These are phyloP conservation scores for Pueraria montana DNA, from an alignment of 306 rosid genomes.

Conservation along the genomic window DNA sequence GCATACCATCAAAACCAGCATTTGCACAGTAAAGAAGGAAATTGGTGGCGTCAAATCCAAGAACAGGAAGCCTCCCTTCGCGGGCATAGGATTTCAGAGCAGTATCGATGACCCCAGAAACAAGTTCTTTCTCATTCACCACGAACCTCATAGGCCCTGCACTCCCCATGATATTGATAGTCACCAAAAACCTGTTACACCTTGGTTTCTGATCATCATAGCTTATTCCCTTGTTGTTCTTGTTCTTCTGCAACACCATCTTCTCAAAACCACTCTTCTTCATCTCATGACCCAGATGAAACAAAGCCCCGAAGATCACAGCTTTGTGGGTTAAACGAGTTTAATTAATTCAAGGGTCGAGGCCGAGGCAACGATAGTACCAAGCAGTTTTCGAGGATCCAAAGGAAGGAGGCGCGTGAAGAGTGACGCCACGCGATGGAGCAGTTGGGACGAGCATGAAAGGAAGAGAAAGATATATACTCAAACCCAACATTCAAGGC, in stretches of 20 bases:
- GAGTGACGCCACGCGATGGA: slow-evolving; percentile 26
- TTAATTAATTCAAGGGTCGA: slow-evolving; percentile 44
- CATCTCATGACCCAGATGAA: slow-evolving; percentile 41
- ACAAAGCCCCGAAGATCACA: background rate
- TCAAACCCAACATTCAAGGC: slow-evolving; percentile 46
- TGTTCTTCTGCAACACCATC: slow-evolving; percentile 45
- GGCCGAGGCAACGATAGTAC: slow-evolving; percentile 54
- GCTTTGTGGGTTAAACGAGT: background rate
- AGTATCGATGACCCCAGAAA: slow-evolving; percentile 75
- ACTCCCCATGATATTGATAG: slow-evolving; percentile 77
- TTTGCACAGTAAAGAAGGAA: slow-evolving; percentile 75
- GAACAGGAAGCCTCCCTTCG: slow-evolving; percentile 89
- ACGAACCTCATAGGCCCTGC: slow-evolving; percentile 91
- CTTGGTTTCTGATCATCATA: background rate
- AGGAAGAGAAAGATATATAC: slow-evolving; percentile 26
- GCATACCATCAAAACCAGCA: slow-evolving; percentile 74
- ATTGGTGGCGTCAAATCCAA: slow-evolving; percentile 69
- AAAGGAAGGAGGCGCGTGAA: slow-evolving; percentile 44
- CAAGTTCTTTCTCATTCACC: slow-evolving; percentile 71
- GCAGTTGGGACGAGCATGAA: slow-evolving; percentile 47
- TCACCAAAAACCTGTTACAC: slow-evolving; percentile 70
- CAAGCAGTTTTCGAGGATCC: slow-evolving; percentile 47
- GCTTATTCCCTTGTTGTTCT: slow-evolving; percentile 35
- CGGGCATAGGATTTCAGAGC: slow-evolving; percentile 85
- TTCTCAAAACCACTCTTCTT: slow-evolving; percentile 47